Base-by-base conservation (phyloP, 176 grass and related monocot genomes). In the Bothriochloa decipiens region DNA sequence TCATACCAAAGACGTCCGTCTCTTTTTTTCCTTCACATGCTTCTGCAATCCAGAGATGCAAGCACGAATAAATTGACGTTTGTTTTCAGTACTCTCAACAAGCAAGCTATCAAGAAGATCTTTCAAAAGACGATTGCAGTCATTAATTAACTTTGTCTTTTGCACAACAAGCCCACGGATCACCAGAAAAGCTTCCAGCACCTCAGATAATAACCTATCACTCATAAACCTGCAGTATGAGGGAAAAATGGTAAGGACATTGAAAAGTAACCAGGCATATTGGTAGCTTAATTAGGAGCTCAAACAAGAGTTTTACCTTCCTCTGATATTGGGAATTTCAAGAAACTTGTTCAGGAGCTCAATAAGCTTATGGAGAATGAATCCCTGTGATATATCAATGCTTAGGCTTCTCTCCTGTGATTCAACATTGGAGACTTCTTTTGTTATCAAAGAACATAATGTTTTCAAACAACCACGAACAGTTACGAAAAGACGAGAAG, bases 271-370 rank as follows among this genome's bases (percentile, higher is more conserved):
- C 49, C 47, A 69, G 46, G 6, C 41, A 46, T 57, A 87, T 15
- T 14, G 63, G 27, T 11, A 68, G 66, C 3, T 46, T 11, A 17
- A n/a, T 37, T 22, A 76, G 27, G 49, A 69, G 12, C 12, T 26
- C 26, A 37, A 55, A 55, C 1, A 40, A 36, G 61, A 81, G 68
- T 40, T 68, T 83, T 88, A 98, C 93, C 96, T 95, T 67, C 88
- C 64, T 89, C 96, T 95, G 71, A 98, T 95, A 84, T 95, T 98
- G 17, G 91, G 91, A 70, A 98, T 89, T 82, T 98, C 96, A 83
- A 98, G 93, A 88, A 98, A 98, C 60, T 98, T 98, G 84, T 93
- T 92, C 50, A 98, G 86, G 69, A 98, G 80, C 83, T 98, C 96
- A 80, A 98, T 84, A 83, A 98, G 93, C 78, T 93, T 98, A 76